Base-by-base conservation (phyloP, 371 early-diverging fungal species). In the Mortierella sp. region DNA sequence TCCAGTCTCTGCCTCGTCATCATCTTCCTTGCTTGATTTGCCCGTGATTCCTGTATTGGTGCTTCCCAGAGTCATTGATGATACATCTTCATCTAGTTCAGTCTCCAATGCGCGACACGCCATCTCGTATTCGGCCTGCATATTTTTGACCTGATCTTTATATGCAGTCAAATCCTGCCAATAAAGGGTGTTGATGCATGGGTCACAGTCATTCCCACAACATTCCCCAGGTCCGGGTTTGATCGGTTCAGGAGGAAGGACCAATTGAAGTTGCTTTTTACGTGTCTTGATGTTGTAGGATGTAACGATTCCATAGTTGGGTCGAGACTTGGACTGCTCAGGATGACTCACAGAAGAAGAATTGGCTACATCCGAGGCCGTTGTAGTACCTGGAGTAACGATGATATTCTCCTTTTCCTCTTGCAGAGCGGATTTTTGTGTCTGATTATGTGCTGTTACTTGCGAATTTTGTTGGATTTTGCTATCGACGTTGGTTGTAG, bases 131-230 rank as follows among this genome's bases (percentile, higher is more conserved):
- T 68, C 62, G 4, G 2, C 19, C 45, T 62, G 9, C 29, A 78
- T 19, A 19, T 53, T 23, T 31, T 60, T 53, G 35, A 66, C 69
- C 15, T 12, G 49, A 8, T 62, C 62, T 1, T 40, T 65, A 32
- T 78, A 37, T 4, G 42, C 69, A 0, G 40, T 67, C 45, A 78
- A 32, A 54, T 78, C 79, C n/a, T 72, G 54, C 69, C 69, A 72
- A 51, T 78, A 78, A 17, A 78, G 28, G 2, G 79, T 78, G 32
- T 78, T 78, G 26, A 78, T 47, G 45, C 79, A 78, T 15, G 79
- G 79, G 26, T 66, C 70, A 42, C 79, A 78, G 49, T 78, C 79
- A 34, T 78, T 78, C 42, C 79, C 79, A n/a, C 79, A 78, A 26
- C 79, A 78, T 28, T 78, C 79, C 2, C 79, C 79, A 13, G 79